Percentiles rank a stretch among this genome's conserved stretches.
Evolutionary conservation across 352 stramenopile genomes (phyloP).

Genomic region (Globisporangium paroecandrum): DNA sequence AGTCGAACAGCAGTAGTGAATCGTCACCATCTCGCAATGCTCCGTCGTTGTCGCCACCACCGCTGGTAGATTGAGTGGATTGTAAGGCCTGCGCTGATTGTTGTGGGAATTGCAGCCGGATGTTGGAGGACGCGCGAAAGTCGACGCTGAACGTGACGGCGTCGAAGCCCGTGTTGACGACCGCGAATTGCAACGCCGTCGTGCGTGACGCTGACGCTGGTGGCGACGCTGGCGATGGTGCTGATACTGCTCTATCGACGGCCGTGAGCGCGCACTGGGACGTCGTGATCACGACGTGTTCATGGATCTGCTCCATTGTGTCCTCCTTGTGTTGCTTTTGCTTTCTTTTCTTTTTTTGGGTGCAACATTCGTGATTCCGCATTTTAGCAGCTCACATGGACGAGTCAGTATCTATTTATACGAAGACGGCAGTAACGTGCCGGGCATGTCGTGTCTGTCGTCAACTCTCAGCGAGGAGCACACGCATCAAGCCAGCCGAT

Average conservation of each 20-base stretch:
- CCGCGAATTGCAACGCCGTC: slow-evolving; percentile 39
- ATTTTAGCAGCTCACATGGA: no score
- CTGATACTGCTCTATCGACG: neutral
- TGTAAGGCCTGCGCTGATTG: neutral
- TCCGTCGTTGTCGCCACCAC: neutral
- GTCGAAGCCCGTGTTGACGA: slow-evolving; percentile 36
- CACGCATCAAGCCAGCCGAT: neutral
- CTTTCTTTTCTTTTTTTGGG: neutral
- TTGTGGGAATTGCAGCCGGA: slow-evolving; percentile 28
- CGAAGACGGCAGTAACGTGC: no score
- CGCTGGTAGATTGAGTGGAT: neutral
- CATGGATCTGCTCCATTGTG: slow-evolving; percentile 22
- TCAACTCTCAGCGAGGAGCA: neutral
- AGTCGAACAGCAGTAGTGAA: slow-evolving; percentile 22
- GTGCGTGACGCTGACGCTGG: neutral
- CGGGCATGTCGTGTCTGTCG: no score
- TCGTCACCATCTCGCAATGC: neutral
- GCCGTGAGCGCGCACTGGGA: slow-evolving; percentile 20
- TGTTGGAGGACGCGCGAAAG: slow-evolving; percentile 37
- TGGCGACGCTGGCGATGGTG: neutral
- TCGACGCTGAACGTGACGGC: slow-evolving; percentile 37
- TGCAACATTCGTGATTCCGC: no score
- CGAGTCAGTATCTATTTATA: no score
- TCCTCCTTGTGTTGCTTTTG: neutral
- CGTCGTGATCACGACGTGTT: slow-evolving; percentile 33